These are phyloP conservation scores for Macrophomina phaseolina DNA, from an alignment of 2,329 filamentous ascomycete species.

Conservation along the genomic window DNA sequence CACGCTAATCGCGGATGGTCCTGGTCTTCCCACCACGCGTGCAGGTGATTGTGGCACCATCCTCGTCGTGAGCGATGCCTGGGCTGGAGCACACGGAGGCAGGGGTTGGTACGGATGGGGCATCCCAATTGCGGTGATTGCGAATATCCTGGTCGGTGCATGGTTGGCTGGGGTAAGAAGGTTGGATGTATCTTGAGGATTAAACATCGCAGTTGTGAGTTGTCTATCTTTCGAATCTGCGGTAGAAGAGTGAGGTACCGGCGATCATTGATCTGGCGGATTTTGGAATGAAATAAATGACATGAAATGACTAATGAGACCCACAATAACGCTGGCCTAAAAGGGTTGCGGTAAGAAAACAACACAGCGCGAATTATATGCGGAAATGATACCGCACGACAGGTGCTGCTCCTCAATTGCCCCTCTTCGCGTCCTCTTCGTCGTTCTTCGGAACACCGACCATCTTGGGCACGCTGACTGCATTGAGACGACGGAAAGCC, in stretches of 20 bases:
- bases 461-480: slow-evolving; percentile 57
- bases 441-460: slow-evolving; percentile 60
- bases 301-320: not conserved
- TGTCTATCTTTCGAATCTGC: not conserved
- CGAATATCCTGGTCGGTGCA: slow-evolving; percentile 32
- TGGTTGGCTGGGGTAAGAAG: slow-evolving; percentile 32
- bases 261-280: not conserved
- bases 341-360: slow-evolving; percentile 21
- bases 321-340: too few relatives aligned
- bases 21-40: slow-evolving; percentile 40
- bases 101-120: slow-evolving; percentile 16
- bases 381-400: not conserved
- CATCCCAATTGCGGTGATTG: not conserved
- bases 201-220: slow-evolving; percentile 2
- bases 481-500: slow-evolving; percentile 60
- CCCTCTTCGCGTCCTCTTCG: slow-evolving; percentile 57
- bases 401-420: slow-evolving; percentile 43
- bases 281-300: not conserved
- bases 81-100: not conserved
- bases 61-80: slow-evolving; percentile 39
- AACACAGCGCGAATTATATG: slow-evolving; percentile 31
- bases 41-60: slow-evolving; percentile 46
- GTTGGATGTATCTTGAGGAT: slow-evolving; percentile 29
- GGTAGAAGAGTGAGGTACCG: not conserved
- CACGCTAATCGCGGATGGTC: slow-evolving; percentile 44